Percentiles rank a stretch among this genome's conserved stretches.
Evolutionary conservation across 768 basidiomycete genomes (phyloP).

Genomic region (Leccinum fibrillosum): DNA sequence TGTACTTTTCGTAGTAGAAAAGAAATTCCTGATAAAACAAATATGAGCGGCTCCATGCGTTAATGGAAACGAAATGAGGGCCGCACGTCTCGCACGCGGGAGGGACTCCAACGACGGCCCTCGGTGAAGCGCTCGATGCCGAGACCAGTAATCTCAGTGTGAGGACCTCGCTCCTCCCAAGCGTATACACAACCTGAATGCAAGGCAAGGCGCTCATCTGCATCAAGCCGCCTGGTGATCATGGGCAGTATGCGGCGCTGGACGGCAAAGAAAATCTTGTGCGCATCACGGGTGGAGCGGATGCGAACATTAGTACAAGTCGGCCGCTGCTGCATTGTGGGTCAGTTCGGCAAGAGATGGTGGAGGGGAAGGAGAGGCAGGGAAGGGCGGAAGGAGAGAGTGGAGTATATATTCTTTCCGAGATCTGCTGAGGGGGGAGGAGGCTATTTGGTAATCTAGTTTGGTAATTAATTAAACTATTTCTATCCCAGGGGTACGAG

Average conservation of each 20-base stretch:
- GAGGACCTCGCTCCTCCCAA: constrained; percentile 75
- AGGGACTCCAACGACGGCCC: constrained; percentile 79
- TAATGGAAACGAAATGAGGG: constrained; percentile 3
- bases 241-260: constrained; percentile 61
- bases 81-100: constrained; percentile 76
- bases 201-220: constrained; percentile 66
- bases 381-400: constrained; percentile 17
- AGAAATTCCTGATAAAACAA: constrained; percentile 64
- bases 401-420: constrained; percentile 30
- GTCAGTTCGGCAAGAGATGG: constrained; percentile 7
- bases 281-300: constrained; percentile 73
- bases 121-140: constrained; percentile 87
- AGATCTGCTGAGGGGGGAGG: constrained; percentile 29
- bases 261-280: constrained; percentile 76
- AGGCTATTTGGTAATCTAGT: constrained; percentile 29
- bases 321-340: constrained; percentile 57
- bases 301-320: constrained; percentile 73
- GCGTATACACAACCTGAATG: constrained; percentile 44
- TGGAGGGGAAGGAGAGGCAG: constrained; percentile 10
- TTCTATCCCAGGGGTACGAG: constrained; percentile 22
- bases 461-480: constrained; percentile 39
- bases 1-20: constrained; percentile 79
- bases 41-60: constrained; percentile 9
- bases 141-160: constrained; percentile 70
- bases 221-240: constrained; percentile 74